phyloP scores from a whole-genome alignment of 371 early-diverging fungal species.

The Dichotomocladium elegans region DNA sequence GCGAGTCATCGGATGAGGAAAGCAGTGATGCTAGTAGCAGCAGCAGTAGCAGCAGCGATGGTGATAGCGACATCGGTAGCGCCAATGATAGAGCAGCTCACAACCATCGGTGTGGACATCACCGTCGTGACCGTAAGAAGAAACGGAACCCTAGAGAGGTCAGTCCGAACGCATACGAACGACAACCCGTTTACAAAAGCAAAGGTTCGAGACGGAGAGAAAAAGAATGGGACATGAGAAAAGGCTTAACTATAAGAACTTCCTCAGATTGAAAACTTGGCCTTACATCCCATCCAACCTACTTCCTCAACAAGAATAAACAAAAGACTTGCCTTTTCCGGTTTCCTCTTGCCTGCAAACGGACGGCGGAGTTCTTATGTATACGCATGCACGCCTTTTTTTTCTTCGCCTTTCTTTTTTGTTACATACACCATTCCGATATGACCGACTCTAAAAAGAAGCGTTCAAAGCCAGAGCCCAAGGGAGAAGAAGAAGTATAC shows the following conservation, averaged over 20 bases:
- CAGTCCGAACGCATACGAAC: conserved; percentile 71
- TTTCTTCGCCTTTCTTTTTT: no score
- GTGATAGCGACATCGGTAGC: conserved; percentile 19
- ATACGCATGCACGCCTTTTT: no score
- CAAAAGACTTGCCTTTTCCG: no score
- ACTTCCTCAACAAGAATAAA: no score
- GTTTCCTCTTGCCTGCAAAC: no score
- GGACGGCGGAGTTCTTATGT: no score
- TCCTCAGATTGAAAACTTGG: no score
- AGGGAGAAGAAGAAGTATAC: neutral
- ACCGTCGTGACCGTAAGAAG: conserved; percentile 17
- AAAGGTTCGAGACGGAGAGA: neutral
- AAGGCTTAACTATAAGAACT: no score
- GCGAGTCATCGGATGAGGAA: conserved; percentile 64
- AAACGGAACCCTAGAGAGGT: conserved; percentile 44
- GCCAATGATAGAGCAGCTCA: conserved; percentile 21
- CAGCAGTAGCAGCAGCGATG: conserved; percentile 37
- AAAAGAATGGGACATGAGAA: neutral
- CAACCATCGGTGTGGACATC: conserved; percentile 21
- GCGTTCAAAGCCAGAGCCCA: no score
- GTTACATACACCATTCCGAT: no score
- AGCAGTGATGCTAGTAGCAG: conserved; percentile 24
- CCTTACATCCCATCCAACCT: no score
- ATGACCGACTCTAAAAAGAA: no score
- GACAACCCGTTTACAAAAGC: conserved; percentile 54